phyloP scores from a whole-genome alignment of 2,329 filamentous ascomycete species.

The Onygenales sp. region DNA sequence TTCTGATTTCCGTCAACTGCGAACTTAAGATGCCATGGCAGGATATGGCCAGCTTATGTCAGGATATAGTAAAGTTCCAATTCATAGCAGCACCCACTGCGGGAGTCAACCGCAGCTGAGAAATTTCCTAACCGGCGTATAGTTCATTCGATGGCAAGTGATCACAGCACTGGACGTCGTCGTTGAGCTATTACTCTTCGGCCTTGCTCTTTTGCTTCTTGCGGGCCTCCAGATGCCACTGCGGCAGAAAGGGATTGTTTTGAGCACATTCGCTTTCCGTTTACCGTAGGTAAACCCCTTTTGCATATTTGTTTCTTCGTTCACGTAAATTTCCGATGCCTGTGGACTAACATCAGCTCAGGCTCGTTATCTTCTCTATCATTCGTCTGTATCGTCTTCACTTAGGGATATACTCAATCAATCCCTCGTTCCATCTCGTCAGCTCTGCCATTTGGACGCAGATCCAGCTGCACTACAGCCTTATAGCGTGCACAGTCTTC shows the following conservation, averaged over 20 bases:
- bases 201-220: slow-evolving; percentile 21
- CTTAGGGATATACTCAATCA: slow-evolving; percentile 18
- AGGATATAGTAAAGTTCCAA: slow-evolving; percentile 1
- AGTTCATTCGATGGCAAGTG: slow-evolving; percentile 26
- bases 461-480: slow-evolving; percentile 25
- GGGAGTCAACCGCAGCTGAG: background rate
- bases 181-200: slow-evolving; percentile 25
- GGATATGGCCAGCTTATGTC: slow-evolving; percentile 6
- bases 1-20: slow-evolving; percentile 34
- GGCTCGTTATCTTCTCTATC: slow-evolving; percentile 26
- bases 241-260: slow-evolving; percentile 22
- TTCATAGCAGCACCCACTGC: background rate
- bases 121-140: background rate
- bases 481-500: slow-evolving; percentile 29
- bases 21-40: slow-evolving; percentile 29
- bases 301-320: background rate
- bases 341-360: slow-evolving; percentile 11
- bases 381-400: slow-evolving; percentile 27
- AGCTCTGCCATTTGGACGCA: slow-evolving; percentile 27
- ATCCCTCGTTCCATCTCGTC: slow-evolving; percentile 27
- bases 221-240: slow-evolving; percentile 24
- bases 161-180: slow-evolving; percentile 27
- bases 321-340: background rate
- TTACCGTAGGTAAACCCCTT: slow-evolving; percentile 23
- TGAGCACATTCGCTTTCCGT: slow-evolving; percentile 25